A percentile compares a stretch with the other conserved stretches of the same genome.
Conservation (phyloP, 495 filamentous ascomycete genomes). For the Lepraria neglecta region DNA sequence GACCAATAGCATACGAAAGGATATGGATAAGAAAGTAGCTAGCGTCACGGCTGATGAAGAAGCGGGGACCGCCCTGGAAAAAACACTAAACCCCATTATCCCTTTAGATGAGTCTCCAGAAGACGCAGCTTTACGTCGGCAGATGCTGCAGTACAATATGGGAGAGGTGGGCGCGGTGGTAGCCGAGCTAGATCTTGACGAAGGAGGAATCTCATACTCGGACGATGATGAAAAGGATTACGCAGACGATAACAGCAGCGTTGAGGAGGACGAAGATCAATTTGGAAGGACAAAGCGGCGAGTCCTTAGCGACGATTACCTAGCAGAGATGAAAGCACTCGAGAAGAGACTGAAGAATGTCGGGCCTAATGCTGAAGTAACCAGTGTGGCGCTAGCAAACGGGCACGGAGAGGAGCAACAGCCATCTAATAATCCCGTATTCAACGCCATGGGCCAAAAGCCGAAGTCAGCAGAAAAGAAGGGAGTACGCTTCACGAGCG, state of each 20-base stretch:
- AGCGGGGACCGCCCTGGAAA: neutral
- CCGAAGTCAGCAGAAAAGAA: conserved; percentile 40
- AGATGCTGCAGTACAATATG: conserved; percentile 90
- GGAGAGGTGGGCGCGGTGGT: conserved; percentile 82
- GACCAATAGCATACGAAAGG: neutral
- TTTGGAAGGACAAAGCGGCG: conserved; percentile 60
- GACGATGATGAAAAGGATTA: conserved; percentile 48
- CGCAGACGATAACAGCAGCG: conserved; percentile 53
- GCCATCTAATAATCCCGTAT: neutral
- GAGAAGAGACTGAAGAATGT: conserved; percentile 62
- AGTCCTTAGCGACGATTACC: conserved; percentile 64
- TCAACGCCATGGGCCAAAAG: conserved; percentile 32
- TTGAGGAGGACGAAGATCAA: conserved; percentile 56
- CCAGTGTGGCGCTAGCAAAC: neutral
- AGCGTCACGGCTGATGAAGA: neutral
- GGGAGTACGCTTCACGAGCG: conserved; percentile 66
- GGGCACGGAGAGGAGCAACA: neutral
- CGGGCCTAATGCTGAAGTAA: conserved; percentile 38
- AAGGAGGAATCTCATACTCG: conserved; percentile 44
- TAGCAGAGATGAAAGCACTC: conserved; percentile 74
- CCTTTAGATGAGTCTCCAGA: conserved; percentile 65
- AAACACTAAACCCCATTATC: conserved; percentile 27
- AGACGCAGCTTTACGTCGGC: conserved; percentile 70
- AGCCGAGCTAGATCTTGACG: conserved; percentile 84
- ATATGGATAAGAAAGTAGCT: neutral